Evolutionary conservation across 2,329 filamentous ascomycete genomes (phyloP).

Genomic region (Nectriaceae sp.): DNA sequence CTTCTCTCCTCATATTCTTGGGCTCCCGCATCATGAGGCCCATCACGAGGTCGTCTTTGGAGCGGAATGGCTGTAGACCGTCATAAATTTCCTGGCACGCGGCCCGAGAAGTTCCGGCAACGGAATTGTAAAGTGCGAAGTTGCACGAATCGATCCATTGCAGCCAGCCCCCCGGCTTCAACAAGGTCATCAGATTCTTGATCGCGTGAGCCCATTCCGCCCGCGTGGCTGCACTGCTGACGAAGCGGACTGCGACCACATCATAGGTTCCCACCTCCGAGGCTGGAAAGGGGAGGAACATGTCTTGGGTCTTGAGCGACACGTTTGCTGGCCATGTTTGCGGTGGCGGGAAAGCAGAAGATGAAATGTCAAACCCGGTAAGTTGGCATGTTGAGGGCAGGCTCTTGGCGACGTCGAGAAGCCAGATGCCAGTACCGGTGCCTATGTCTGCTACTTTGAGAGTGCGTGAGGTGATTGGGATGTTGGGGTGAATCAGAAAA

Average conservation of each 20-base stretch:
- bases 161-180: conserved; percentile 16
- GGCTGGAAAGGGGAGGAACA: conserved; percentile 11
- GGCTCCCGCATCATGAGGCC: too few relatives aligned
- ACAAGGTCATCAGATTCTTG: conserved; percentile 7
- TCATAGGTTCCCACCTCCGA: conserved; percentile 13
- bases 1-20: too few relatives aligned
- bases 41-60: too few relatives aligned
- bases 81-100: too few relatives aligned
- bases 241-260: conserved; percentile 15
- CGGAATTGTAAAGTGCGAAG: too few relatives aligned
- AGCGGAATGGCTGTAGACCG: too few relatives aligned
- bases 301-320: conserved; percentile 6
- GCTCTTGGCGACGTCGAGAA: conserved; percentile 14
- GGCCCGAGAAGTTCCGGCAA: too few relatives aligned
- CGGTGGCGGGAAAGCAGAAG: conserved; percentile 16
- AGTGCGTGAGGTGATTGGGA: too few relatives aligned
- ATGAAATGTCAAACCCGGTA: conserved; percentile 19
- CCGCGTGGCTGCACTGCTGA: conserved; percentile 10
- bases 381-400: conserved; percentile 11
- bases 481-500: too few relatives aligned
- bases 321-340: conserved; percentile 13
- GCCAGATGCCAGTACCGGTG: conserved; percentile 24
- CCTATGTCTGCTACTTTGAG: conserved; percentile 18
- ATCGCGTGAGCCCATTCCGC: conserved; percentile 15
- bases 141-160: conserved; percentile 15